Evolutionary conservation across 306 rosid species (phyloP), one percentile per base, ranked within the genome.

Genomic region (Hylodesmum podocarpum): DNA sequence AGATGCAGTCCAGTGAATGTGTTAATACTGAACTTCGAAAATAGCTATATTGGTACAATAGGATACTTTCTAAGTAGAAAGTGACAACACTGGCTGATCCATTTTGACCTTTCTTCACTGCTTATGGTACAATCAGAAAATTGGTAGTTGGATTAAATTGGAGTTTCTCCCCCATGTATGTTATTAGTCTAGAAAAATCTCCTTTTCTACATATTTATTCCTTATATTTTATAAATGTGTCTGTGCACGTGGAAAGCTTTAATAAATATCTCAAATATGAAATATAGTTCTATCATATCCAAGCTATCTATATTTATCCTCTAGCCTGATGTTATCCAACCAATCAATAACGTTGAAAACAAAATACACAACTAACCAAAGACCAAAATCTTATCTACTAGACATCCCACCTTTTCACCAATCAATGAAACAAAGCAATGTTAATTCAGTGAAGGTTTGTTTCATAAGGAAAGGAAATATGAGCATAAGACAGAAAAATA

Each of bases 391-490:
- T 39, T 11, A 54, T 25, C 49, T 41, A 40, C 41, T 40, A 80
- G 31, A 29, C 40, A 27, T 65, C 43, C 61, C 51, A 51, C 43
- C 33, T 51, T 76, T 16, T 50, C 54, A 80, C 33, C 9, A 36
- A 18, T 55, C 27, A 19, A 64, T 31, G 76, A 46, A 54, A 57
- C 62, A 50, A 28, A 82, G 43, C 24, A 28, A 72, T 72, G 28
- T 46, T n/a, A 66, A 73, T 33, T 65, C 34, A 37, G 51, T 12
- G n/a, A 77, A 70, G 34, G 13, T 78, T 50, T 66, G 41, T 39
- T 57, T 66, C 41, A 28, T 1, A 72, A 43, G 69, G 36, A 70
- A 73, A 51, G 44, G 34, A 41, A 55, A 54, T 12, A 21, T 22
- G 51, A 43, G 37, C 6, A 6, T 6, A 57, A 13, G 37, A 57